Evolutionary conservation across 2,329 filamentous ascomycete species (phyloP).

Genomic region (Fusarium verticillioides): DNA sequence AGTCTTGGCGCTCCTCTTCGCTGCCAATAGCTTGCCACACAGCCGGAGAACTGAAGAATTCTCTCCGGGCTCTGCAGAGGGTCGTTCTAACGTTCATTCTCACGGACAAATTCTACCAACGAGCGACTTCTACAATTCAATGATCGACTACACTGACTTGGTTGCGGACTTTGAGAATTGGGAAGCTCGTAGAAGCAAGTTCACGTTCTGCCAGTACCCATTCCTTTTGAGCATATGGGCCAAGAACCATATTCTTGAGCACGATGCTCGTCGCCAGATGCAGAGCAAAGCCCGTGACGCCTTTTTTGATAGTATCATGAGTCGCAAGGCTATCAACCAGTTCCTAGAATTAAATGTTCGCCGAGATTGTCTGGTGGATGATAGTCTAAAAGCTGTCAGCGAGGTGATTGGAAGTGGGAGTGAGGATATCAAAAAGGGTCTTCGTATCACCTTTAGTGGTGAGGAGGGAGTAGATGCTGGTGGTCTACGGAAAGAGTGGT

Average conservation of each 20-base stretch:
- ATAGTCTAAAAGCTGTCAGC: conserved; percentile 85
- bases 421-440: conserved; percentile 89
- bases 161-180: conserved; percentile 88
- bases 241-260: conserved; percentile 89
- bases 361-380: conserved; percentile 87
- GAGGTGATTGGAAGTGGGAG: conserved; percentile 83
- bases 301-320: conserved; percentile 90
- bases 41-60: conserved; percentile 49
- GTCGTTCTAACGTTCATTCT: conserved; percentile 46
- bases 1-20: conserved; percentile 83
- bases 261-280: conserved; percentile 91
- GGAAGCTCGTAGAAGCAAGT: conserved; percentile 79
- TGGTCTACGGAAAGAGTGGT: conserved; percentile 94
- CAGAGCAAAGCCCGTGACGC: conserved; percentile 87
- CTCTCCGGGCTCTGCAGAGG: conserved; percentile 38
- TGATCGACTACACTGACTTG: conserved; percentile 88
- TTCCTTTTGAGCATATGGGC: conserved; percentile 92
- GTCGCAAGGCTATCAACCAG: conserved; percentile 76
- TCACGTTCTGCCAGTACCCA: conserved; percentile 91
- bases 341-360: conserved; percentile 82
- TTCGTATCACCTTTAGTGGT: conserved; percentile 85
- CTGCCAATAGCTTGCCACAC: conserved; percentile 74
- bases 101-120: conserved; percentile 78
- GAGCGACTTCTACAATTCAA: conserved; percentile 86
- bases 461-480: conserved; percentile 94